A percentile compares a stretch with the other conserved stretches of the same genome.
Conservation (phyloP, 257 asterid genomes). For the Scutellaria minor region DNA sequence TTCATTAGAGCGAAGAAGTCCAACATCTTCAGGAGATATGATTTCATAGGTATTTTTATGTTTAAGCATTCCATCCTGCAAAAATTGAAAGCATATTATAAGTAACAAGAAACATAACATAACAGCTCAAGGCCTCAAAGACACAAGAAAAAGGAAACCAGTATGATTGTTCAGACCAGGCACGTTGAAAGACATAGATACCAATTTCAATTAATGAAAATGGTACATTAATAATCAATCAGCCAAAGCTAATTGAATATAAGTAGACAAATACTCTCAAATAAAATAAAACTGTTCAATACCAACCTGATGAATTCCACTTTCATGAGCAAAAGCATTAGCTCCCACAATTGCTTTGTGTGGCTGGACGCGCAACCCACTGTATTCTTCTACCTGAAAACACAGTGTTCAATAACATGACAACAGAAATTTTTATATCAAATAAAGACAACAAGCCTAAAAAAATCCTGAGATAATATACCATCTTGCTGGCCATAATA, state of each 20-base stretch:
- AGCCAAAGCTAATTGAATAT: slow-evolving; percentile 8
- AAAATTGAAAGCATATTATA: slow-evolving; percentile 19
- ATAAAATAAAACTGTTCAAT: slow-evolving; percentile 17
- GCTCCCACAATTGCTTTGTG: slow-evolving; percentile 99
- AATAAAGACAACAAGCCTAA: slow-evolving; percentile 22
- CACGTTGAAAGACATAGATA: slow-evolving; percentile 3
- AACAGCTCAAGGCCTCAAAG: neutral
- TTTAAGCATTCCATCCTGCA: slow-evolving; percentile 97
- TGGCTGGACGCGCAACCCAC: slow-evolving; percentile 91
- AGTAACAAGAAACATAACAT: neutral
- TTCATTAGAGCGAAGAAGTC: slow-evolving; percentile 82
- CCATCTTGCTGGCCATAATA: slow-evolving; percentile 95
- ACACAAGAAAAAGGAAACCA: neutral
- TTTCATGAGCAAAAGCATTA: slow-evolving; percentile 99
- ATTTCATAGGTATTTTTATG: slow-evolving; percentile 89
- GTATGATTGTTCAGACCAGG: neutral
- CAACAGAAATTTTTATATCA: slow-evolving; percentile 8
- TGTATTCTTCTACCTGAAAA: slow-evolving; percentile 90
- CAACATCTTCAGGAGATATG: slow-evolving; percentile 95
- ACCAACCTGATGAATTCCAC: slow-evolving; percentile 97
- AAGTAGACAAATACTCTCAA: neutral
- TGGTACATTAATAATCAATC: slow-evolving; percentile 16
- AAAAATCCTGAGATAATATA: slow-evolving; percentile 33
- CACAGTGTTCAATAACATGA: slow-evolving; percentile 25
- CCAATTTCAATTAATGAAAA: slow-evolving; percentile 12